These are phyloP conservation scores for Talaromyces sp. DNA, from an alignment of 2,329 filamentous ascomycete species.

Conservation along the genomic window DNA sequence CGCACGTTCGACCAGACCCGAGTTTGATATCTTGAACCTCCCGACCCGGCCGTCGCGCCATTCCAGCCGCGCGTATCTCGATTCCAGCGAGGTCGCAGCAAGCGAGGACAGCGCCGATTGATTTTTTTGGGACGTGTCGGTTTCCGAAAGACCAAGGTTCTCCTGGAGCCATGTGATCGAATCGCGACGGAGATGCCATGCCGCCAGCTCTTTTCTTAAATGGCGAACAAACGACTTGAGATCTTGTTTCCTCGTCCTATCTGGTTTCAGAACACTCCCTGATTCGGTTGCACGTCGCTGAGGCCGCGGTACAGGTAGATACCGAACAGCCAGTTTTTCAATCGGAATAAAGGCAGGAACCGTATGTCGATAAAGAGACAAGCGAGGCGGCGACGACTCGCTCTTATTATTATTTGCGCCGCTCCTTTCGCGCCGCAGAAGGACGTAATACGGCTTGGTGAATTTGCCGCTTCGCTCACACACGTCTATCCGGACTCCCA, in stretches of 20 bases:
- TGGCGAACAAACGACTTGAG: slow-evolving; percentile 32
- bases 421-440: slow-evolving; percentile 25
- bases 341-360: slow-evolving; percentile 43
- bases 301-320: slow-evolving; percentile 22
- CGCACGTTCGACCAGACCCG: slow-evolving; percentile 37
- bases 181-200: slow-evolving; percentile 39
- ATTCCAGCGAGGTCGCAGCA: slow-evolving; percentile 32
- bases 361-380: slow-evolving; percentile 40
- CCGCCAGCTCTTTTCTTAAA: slow-evolving; percentile 36
- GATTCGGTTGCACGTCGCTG: background rate
- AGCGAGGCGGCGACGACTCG: background rate
- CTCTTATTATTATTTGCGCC: slow-evolving; percentile 13
- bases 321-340: slow-evolving; percentile 31
- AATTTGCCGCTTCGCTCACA: slow-evolving; percentile 36
- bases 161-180: slow-evolving; percentile 31
- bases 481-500: slow-evolving; percentile 41
- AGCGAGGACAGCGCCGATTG: slow-evolving; percentile 29
- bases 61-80: slow-evolving; percentile 38
- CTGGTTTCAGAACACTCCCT: slow-evolving; percentile 15
- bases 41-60: slow-evolving; percentile 43
- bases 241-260: slow-evolving; percentile 29
- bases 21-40: slow-evolving; percentile 38
- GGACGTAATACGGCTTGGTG: slow-evolving; percentile 40
- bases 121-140: slow-evolving; percentile 4
- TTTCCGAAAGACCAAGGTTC: slow-evolving; percentile 23